phyloP scores from a whole-genome alignment of 2,329 filamentous ascomycete species.

The Cytospora chrysosperma region DNA sequence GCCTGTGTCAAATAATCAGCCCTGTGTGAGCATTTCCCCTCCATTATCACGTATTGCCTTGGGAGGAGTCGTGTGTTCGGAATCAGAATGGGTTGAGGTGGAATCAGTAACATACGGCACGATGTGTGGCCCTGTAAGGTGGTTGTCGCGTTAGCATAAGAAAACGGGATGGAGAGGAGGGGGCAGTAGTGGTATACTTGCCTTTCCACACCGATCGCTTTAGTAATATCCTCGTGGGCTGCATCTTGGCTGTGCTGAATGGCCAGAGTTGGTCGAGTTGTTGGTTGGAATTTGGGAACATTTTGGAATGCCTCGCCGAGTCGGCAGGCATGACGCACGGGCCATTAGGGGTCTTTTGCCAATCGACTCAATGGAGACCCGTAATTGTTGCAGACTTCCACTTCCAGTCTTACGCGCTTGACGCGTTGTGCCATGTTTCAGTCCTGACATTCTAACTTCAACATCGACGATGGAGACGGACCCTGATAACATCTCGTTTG shows the following conservation, averaged over 20 bases:
- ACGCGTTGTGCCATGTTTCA: not conserved
- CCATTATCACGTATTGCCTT: not conserved
- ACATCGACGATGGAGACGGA: too few species aligned
- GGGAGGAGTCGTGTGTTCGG: constrained; percentile 1
- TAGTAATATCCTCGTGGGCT: constrained; percentile 37
- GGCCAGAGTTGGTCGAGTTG: not conserved
- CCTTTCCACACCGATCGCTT: constrained; percentile 29
- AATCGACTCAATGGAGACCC: not conserved
- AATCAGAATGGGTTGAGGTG: constrained; percentile 13
- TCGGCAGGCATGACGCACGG: not conserved
- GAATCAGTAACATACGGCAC: constrained; percentile 42
- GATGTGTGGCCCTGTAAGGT: constrained; percentile 63
- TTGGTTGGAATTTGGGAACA: not conserved
- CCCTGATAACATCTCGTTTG: too few species aligned
- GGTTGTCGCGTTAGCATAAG: not conserved
- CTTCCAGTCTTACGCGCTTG: not conserved
- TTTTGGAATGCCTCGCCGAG: not conserved
- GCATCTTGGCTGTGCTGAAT: constrained; percentile 31
- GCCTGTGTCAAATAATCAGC: constrained; percentile 38
- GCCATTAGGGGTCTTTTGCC: not conserved
- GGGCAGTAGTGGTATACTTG: not conserved
- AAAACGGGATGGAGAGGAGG: not conserved
- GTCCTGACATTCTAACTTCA: too few species aligned
- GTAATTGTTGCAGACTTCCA: not conserved
- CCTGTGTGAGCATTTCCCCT: not conserved